Percentiles rank a stretch among this genome's conserved stretches.
These are phyloP conservation scores for Pseudocercospora vitis DNA, from an alignment of 2,329 filamentous ascomycete genomes.

Conservation along the genomic window DNA sequence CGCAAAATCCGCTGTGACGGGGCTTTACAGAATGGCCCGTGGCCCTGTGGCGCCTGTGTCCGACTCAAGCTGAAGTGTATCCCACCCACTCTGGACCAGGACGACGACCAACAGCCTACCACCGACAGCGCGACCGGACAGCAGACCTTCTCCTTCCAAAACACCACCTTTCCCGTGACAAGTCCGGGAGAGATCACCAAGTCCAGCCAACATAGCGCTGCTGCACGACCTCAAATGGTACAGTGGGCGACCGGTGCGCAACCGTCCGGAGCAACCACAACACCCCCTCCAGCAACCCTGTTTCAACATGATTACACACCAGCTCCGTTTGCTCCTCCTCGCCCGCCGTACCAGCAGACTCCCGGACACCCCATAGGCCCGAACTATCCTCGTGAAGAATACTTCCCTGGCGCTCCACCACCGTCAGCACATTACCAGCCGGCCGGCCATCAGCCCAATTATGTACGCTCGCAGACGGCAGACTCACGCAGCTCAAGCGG, in stretches of 20 bases:
- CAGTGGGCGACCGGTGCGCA: slow-evolving; percentile 21
- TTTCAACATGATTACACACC: slow-evolving; percentile 22
- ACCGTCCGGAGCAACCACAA: slow-evolving; percentile 7
- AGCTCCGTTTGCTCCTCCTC: slow-evolving; percentile 10
- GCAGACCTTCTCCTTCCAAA: slow-evolving; percentile 35
- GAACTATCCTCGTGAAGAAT: slow-evolving; percentile 17
- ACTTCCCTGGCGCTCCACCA: slow-evolving; percentile 16
- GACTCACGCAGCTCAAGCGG: slow-evolving; percentile 32
- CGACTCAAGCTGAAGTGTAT: slow-evolving; percentile 91
- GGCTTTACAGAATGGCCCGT: slow-evolving; percentile 85
- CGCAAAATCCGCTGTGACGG: slow-evolving; percentile 98
- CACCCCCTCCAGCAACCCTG: slow-evolving; percentile 23
- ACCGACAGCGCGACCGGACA: slow-evolving; percentile 26
- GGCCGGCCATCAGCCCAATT: slow-evolving; percentile 20
- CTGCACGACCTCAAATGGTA: slow-evolving; percentile 20
- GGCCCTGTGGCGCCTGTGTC: slow-evolving; percentile 93
- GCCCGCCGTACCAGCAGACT: slow-evolving; percentile 13
- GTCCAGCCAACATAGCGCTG: slow-evolving; percentile 12
- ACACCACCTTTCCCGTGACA: slow-evolving; percentile 25
- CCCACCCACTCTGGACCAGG: slow-evolving; percentile 77
- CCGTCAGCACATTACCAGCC: slow-evolving; percentile 24
- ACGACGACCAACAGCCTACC: slow-evolving; percentile 52
- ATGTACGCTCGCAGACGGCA: slow-evolving; percentile 30
- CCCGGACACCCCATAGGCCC: slow-evolving; percentile 4
- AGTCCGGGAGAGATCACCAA: slow-evolving; percentile 15